A percentile compares a stretch with the other conserved stretches of the same genome.
These are phyloP conservation scores for Terfezia claveryi DNA, from an alignment of 495 filamentous ascomycete genomes.

Conservation along the genomic window DNA sequence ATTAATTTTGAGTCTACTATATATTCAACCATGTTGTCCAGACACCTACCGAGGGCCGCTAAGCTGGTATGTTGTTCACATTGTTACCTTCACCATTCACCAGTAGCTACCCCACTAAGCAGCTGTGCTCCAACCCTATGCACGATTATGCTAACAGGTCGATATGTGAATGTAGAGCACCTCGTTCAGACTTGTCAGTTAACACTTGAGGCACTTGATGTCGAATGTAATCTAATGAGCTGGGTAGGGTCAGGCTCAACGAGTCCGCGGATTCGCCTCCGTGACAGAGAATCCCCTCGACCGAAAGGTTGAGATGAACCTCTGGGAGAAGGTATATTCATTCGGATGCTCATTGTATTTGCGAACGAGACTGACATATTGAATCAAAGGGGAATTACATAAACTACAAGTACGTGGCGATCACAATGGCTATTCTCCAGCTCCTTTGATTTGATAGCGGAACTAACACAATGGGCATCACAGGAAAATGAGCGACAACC, in stretches of 20 bases:
- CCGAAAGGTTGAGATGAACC: constrained; percentile 67
- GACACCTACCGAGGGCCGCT: constrained; percentile 26
- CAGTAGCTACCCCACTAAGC: too few relatives aligned
- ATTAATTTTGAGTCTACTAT: too few relatives aligned
- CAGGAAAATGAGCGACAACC: constrained; percentile 97
- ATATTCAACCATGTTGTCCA: constrained; percentile 19
- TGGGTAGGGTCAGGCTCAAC: constrained; percentile 23
- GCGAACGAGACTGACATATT: background rate
- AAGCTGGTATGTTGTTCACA: constrained; percentile 27
- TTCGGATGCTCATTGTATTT: constrained; percentile 3
- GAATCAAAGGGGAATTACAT: constrained; percentile 44
- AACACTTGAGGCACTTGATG: background rate
- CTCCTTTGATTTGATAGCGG: background rate
- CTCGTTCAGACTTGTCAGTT: constrained; percentile 13
- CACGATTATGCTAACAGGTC: too few relatives aligned
- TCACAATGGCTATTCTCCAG: too few relatives aligned
- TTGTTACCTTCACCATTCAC: too few relatives aligned
- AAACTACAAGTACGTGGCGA: constrained; percentile 42
- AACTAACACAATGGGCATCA: constrained; percentile 25
- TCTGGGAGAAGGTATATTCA: constrained; percentile 39
- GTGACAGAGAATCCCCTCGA: constrained; percentile 39
- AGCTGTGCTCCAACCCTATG: too few relatives aligned
- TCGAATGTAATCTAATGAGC: constrained; percentile 14
- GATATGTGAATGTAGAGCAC: constrained; percentile 3
- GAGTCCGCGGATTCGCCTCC: constrained; percentile 37